phyloP scores from a whole-genome alignment of 108 stramenopile species.

The Thalassiosira profunda region DNA sequence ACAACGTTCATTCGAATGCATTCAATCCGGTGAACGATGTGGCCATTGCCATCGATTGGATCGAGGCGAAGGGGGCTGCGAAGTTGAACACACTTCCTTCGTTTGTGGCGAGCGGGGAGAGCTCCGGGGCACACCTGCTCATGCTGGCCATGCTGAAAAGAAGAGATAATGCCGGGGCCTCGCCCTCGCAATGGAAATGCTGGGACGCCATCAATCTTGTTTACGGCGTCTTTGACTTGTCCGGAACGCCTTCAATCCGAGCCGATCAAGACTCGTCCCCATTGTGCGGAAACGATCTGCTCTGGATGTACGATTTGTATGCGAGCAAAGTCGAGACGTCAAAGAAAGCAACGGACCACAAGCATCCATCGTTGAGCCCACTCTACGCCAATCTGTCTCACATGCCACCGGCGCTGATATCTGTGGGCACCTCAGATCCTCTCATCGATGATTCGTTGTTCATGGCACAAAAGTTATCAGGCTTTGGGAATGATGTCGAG shows the following conservation, averaged over 20 bases:
- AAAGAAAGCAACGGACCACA: not conserved
- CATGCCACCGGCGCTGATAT: constrained; percentile 36
- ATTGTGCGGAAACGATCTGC: constrained; percentile 35
- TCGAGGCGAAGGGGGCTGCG: constrained; percentile 22
- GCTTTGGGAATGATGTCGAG: constrained; percentile 23
- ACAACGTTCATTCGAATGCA: not conserved
- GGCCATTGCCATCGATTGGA: constrained; percentile 32
- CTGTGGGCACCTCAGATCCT: constrained; percentile 44
- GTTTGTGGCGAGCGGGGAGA: constrained; percentile 47
- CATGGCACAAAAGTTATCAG: constrained; percentile 14
- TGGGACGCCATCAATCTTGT: constrained; percentile 48
- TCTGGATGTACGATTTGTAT: constrained; percentile 37
- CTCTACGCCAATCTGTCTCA: constrained; percentile 36
- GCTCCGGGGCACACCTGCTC: constrained; percentile 48
- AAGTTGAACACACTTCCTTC: constrained; percentile 19
- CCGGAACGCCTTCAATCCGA: constrained; percentile 29
- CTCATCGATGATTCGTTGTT: constrained; percentile 39
- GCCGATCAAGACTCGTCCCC: constrained; percentile 29
- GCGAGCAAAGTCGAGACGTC: not conserved
- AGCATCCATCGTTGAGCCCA: constrained; percentile 27
- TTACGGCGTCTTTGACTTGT: constrained; percentile 40
- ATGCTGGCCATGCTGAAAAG: constrained; percentile 40
- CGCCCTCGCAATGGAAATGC: not conserved
- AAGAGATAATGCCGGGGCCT: constrained; percentile 10
- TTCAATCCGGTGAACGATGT: constrained; percentile 44